A percentile compares a stretch with the other conserved stretches of the same genome.
phyloP scores from a whole-genome alignment of 192 early-diverging fungal species.

The Lobulomyces angularis region DNA sequence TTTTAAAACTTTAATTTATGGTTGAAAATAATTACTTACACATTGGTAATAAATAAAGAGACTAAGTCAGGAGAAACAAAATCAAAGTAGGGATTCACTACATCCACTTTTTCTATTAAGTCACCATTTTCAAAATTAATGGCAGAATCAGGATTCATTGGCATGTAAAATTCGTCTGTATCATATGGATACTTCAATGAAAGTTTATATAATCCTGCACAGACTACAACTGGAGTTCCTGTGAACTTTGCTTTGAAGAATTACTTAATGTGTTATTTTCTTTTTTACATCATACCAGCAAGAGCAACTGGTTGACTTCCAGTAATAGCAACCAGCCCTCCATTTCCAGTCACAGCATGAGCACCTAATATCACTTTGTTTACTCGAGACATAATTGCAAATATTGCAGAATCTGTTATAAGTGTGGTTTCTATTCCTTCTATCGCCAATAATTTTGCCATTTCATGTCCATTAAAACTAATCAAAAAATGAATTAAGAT shows the following conservation, averaged over 20 bases:
- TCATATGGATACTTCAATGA: conserved; percentile 82
- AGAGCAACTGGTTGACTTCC: conserved; percentile 74
- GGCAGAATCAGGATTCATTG: conserved; percentile 65
- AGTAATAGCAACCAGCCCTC: conserved; percentile 71
- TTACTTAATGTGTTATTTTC: too few relatives aligned
- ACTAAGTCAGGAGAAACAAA: conserved; percentile 87
- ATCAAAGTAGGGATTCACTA: conserved; percentile 81
- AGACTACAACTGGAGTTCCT: conserved; percentile 86
- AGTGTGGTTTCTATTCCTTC: conserved; percentile 83
- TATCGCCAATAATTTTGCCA: conserved; percentile 58
- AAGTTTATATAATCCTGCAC: conserved; percentile 78
- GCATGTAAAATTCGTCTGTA: conserved; percentile 67
- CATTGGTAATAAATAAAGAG: conserved; percentile 78
- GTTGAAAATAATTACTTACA: conserved; percentile 38
- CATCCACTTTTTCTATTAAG: conserved; percentile 63
- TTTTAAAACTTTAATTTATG: background rate
- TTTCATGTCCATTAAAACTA: conserved; percentile 74
- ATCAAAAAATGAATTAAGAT: conserved; percentile 1
- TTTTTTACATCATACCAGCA: too few relatives aligned
- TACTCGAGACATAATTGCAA: conserved; percentile 94
- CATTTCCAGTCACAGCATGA: conserved; percentile 86
- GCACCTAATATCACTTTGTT: conserved; percentile 93
- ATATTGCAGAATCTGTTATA: conserved; percentile 83
- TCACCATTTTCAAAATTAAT: conserved; percentile 70
- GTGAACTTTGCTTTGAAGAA: conserved; percentile 87